Evolutionary conservation across 2,329 filamentous ascomycete genomes (phyloP), one percentile per base, ranked within the genome.

Genomic region (Cladosporium sp.): DNA sequence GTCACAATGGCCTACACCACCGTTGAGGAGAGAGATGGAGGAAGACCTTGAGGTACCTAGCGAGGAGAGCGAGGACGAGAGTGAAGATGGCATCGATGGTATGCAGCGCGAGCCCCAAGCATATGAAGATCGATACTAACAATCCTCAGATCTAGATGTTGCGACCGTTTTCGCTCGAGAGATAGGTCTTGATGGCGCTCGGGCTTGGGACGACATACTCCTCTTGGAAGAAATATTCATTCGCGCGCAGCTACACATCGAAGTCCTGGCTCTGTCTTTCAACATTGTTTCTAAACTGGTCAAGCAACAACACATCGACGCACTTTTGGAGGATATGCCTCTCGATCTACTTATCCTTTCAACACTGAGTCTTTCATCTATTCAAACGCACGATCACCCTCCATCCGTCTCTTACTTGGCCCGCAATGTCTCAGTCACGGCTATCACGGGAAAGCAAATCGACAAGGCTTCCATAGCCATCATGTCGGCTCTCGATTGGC

Each of bases 1-100:
- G 43, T 70, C 69, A n/a, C 60, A 62, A 36, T 68, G 66, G 47
- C 67, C 68, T 3, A 72, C 69, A 15, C 70, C 70, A 36, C 66
- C 65, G 8, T 54, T 61, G 60, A 65, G 64, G 59, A 57, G 60
- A 56, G 60, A 57, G 28, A 25, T 61, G 8, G 51, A 64, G 17
- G 63, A 67, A 28, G 55, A 59, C 3, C 39, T 61, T 14, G 63
- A 67, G 11, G 60, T 65, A 20, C 37, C 57, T 14, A 60, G 65
- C 25, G 63, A 64, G 36, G 50, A 55, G 30, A 63, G 61, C 49
- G 55, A 65, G 36, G 61, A 67, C 17, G 60, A 64, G 14, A 43
- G 52, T 17, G 52, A 54, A 17, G 60, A 64, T 50, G 49, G 38
- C 7, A 37, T 60, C 36, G 61, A 60, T 55, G 49, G 54, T 58